Percentiles rank a stretch among this genome's conserved stretches.
Evolutionary conservation across 2,329 filamentous ascomycete species (phyloP).

Genomic region (Arthrinium phaeospermum): DNA sequence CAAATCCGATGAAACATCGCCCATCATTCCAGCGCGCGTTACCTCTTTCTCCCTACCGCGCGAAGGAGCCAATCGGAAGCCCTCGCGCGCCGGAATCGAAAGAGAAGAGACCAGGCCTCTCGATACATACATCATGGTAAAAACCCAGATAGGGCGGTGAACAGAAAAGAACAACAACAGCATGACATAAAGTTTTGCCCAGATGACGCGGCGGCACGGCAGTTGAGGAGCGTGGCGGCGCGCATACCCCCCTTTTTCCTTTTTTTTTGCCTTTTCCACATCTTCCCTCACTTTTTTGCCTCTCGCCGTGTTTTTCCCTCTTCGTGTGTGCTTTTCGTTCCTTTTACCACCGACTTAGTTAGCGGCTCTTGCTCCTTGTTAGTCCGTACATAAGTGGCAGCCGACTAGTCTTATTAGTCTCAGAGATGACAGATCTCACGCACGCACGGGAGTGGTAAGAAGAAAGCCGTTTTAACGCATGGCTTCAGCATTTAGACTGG

Average conservation of each 20-base stretch:
- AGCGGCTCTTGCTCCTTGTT: neutral
- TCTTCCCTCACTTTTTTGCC: no score
- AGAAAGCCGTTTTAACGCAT: neutral
- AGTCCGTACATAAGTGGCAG: neutral
- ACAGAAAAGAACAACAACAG: neutral
- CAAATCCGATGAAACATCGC: neutral
- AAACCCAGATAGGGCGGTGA: neutral
- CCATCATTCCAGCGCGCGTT: neutral
- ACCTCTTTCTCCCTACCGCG: neutral
- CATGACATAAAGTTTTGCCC: neutral
- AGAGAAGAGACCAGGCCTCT: neutral
- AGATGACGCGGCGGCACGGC: neutral
- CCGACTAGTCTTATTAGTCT: neutral
- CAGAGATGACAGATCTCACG: neutral
- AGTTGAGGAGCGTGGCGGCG: neutral
- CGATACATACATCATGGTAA: neutral
- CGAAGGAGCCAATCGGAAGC: neutral
- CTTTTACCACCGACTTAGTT: no score
- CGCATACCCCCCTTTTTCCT: neutral
- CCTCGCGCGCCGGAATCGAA: neutral
- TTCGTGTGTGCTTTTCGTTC: no score
- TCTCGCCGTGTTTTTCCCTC: no score
- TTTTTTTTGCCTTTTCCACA: neutral
- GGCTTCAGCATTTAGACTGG: neutral
- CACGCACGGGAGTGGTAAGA: neutral